These are phyloP conservation scores for Cryptococcus jaspeensis DNA, from an alignment of 1,284 basidiomycete genomes.

Conservation along the genomic window DNA sequence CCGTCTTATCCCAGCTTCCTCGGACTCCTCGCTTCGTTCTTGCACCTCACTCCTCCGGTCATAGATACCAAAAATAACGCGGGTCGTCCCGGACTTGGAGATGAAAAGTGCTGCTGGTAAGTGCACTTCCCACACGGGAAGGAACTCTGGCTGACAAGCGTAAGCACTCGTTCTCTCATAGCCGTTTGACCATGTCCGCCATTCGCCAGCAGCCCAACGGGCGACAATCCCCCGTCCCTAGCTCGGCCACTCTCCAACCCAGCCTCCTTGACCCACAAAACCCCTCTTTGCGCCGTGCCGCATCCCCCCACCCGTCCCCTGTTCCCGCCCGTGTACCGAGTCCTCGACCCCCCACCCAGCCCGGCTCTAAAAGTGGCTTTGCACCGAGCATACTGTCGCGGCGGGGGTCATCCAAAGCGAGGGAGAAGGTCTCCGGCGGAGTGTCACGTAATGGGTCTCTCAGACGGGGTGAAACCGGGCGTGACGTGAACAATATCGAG, in stretches of 20 bases:
- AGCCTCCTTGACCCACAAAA: neutral
- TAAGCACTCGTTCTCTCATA: neutral
- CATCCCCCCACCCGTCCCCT: constrained; percentile 4
- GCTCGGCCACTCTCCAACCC: constrained; percentile 3
- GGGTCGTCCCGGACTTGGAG: too few relatives aligned
- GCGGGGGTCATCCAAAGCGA: constrained; percentile 8
- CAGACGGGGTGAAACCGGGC: neutral
- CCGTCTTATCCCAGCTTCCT: too few relatives aligned
- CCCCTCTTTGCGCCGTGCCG: constrained; percentile 7
- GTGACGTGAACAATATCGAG: neutral
- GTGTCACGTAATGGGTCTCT: neutral
- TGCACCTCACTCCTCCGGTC: too few relatives aligned
- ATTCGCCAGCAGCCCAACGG: neutral
- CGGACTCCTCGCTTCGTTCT: too few relatives aligned
- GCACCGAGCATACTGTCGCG: constrained; percentile 32
- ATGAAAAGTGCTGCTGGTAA: too few relatives aligned
- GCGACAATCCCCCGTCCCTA: constrained; percentile 3
- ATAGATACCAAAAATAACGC: too few relatives aligned
- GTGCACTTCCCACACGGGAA: too few relatives aligned
- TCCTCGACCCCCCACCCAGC: constrained; percentile 9
- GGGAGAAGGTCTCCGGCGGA: neutral
- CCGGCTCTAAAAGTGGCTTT: constrained; percentile 38
- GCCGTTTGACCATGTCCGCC: constrained; percentile 5
- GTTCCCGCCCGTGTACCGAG: constrained; percentile 9
- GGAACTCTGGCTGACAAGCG: neutral